These are phyloP conservation scores for Tetragonia tetragonoides DNA, from an alignment of 148 eudicot genomes.

Conservation along the genomic window DNA sequence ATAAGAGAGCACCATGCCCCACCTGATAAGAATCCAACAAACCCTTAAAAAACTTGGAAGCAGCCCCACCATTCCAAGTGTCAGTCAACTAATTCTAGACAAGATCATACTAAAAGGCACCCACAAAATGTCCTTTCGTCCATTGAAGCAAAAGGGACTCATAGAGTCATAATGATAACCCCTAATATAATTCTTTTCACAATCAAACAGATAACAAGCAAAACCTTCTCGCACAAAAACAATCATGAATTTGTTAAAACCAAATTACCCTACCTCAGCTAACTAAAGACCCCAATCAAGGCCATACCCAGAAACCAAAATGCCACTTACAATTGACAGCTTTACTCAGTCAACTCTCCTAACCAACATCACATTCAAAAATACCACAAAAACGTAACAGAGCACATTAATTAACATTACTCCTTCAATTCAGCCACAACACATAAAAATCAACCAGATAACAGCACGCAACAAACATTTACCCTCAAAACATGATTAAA, in stretches of 20 bases:
- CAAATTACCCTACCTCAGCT: not conserved
- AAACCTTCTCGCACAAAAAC: not conserved
- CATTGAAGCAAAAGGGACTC: no score
- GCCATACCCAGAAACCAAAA: not conserved
- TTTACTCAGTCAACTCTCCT: not conserved
- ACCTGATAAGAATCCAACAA: not conserved
- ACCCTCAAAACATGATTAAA: not conserved
- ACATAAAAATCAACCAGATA: not conserved
- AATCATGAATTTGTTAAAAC: not conserved
- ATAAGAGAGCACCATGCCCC: not conserved
- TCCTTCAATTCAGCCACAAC: not conserved
- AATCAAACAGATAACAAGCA: no score
- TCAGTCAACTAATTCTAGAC: constrained; percentile 5
- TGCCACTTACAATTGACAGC: not conserved
- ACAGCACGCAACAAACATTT: constrained; percentile 5
- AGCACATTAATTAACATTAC: not conserved
- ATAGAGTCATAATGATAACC: no score
- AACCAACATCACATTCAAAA: not conserved
- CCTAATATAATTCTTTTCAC: no score
- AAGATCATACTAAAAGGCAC: not conserved
- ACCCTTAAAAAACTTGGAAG: no score
- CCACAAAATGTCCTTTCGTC: no score
- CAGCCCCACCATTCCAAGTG: no score
- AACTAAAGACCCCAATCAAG: not conserved
- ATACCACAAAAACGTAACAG: not conserved